phyloP scores from a whole-genome alignment of 2,329 filamentous ascomycete species.

The Diaporthe citri region DNA sequence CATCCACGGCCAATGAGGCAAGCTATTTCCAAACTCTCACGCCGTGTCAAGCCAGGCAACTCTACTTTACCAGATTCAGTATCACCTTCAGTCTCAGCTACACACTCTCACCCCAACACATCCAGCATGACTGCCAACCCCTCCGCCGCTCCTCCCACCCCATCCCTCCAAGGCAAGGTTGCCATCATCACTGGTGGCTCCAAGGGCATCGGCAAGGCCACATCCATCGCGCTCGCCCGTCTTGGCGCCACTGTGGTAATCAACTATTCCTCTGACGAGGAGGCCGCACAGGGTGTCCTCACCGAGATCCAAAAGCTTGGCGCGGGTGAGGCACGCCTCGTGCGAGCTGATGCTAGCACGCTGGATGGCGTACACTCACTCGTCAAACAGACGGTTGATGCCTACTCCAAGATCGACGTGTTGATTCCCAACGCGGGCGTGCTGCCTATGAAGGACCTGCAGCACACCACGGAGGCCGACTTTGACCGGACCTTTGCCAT shows the following conservation, averaged over 20 bases:
- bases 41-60: neutral
- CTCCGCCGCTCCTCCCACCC: neutral
- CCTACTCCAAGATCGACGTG: slow-evolving; percentile 66
- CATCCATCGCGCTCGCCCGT: slow-evolving; percentile 90
- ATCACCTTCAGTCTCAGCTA: neutral
- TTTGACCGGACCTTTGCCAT: slow-evolving; percentile 60
- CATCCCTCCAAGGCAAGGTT: slow-evolving; percentile 12
- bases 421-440: slow-evolving; percentile 68
- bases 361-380: slow-evolving; percentile 61
- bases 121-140: neutral
- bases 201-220: slow-evolving; percentile 83
- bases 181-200: slow-evolving; percentile 78
- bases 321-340: slow-evolving; percentile 53
- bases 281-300: slow-evolving; percentile 49
- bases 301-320: slow-evolving; percentile 5
- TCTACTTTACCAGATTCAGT: slow-evolving; percentile 2
- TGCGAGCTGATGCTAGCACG: slow-evolving; percentile 57
- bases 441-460: slow-evolving; percentile 62
- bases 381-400: slow-evolving; percentile 61
- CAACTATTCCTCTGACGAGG: slow-evolving; percentile 65
- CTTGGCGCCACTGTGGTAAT: slow-evolving; percentile 78
- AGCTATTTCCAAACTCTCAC: slow-evolving; percentile 15
- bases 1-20: slow-evolving; percentile 15
- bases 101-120: neutral
- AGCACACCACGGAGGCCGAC: slow-evolving; percentile 61